Conservation (phyloP, 2,329 filamentous ascomycete genomes). For the Chaetomium olivaceum region DNA sequence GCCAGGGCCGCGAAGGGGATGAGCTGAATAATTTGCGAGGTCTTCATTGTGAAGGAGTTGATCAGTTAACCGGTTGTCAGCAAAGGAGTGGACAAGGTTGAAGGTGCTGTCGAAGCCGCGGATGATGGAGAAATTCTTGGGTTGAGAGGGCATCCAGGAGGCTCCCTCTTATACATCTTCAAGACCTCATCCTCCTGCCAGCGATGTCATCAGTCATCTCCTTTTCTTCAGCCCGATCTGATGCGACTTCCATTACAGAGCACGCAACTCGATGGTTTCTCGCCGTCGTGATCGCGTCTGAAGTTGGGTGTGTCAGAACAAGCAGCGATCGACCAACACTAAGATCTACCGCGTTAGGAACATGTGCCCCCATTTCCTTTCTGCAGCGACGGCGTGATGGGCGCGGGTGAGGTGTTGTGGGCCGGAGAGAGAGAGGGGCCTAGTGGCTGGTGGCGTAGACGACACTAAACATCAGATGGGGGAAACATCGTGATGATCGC, state of each 20-base stretch:
- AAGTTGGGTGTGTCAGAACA: not conserved
- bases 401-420: constrained; percentile 1
- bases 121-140: not conserved
- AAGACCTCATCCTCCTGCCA: not conserved
- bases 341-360: constrained; percentile 1
- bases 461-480: not conserved
- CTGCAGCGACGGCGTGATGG: not conserved
- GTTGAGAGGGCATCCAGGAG: not conserved
- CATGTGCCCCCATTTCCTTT: not conserved
- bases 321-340: constrained; percentile 6
- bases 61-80: not conserved
- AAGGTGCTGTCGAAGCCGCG: not conserved
- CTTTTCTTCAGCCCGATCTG: not conserved
- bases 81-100: not conserved
- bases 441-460: not conserved
- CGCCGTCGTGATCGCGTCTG: not conserved
- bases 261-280: constrained; percentile 11
- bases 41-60: constrained; percentile 1
- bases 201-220: not conserved
- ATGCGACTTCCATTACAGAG: constrained; percentile 2
- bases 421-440: not conserved
- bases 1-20: constrained; percentile 7
- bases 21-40: not conserved
- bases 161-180: constrained; percentile 3
- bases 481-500: not conserved